Base-by-base conservation (phyloP, 768 basidiomycete genomes). In the Candolleomyces eurysporus region DNA sequence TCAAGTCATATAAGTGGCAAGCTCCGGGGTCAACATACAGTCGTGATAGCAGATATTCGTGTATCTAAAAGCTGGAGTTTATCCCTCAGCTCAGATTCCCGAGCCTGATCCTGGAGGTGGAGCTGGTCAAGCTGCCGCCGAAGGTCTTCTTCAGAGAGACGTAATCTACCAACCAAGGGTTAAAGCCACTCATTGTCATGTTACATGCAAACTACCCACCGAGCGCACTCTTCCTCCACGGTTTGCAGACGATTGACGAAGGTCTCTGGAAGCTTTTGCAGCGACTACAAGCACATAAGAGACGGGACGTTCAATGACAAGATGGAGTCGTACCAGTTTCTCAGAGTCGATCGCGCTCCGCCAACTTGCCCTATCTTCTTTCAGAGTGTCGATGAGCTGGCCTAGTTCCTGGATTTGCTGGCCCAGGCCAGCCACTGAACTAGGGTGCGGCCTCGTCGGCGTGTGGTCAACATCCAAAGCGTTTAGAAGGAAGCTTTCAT, bases 321-420 rank as follows among this genome's bases (percentile, higher is more conserved):
- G 49, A 22, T 21, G 49, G 14, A 51, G 7, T 26, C 31, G 32
- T 54, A 51, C 52, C 14, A 36, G 11, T 42, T 56, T 56, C 40
- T 56, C 54, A 17, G 14, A 14, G 21, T 56, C 59, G 52, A 63
- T 49, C 22, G 61, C 49, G 5, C 22, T 48, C n/a, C 30, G 26
- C 52, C 59, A 46, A 4, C 40, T 48, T 11, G 70, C 66, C 46
- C 78, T 69, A 60, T 83, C 82, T 13, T 70, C 61, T 40, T 67
- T 70, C 39, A 82, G 76, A 2, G 68, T 69, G 14, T 79, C 75
- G 26, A 79, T 68, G 48, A 73, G 72, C 11, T 69, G 53, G 5
- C 72, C 71, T 51, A 82, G 67, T 0, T 64, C 65, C 9, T 64
- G 68, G 50, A 83, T 73, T 46, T 80, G 75, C 31, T 67, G 65